Conservation (phyloP, 2,329 filamentous ascomycete genomes). For the Pseudocercospora eumusae region DNA sequence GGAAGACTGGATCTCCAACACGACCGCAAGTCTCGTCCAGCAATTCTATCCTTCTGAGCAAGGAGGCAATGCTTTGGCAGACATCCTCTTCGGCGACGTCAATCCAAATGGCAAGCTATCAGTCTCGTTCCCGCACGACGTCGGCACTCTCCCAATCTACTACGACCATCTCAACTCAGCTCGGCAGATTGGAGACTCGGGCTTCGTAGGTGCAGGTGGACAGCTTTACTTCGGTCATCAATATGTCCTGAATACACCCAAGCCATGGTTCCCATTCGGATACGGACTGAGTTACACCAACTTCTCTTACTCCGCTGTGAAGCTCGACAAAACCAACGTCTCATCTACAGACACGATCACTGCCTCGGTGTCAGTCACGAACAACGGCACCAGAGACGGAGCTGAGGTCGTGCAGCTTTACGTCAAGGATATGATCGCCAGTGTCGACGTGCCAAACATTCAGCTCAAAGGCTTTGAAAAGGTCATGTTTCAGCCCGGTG, state of each 20-base stretch:
- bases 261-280: conserved; percentile 46
- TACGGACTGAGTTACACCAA: conserved; percentile 49
- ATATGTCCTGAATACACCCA: conserved; percentile 43
- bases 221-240: conserved; percentile 49
- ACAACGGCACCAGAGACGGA: conserved; percentile 58
- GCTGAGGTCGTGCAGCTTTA: conserved; percentile 61
- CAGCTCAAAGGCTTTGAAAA: conserved; percentile 47
- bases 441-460: conserved; percentile 54
- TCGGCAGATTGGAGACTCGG: conserved; percentile 55
- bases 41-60: conserved; percentile 75
- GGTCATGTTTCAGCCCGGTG: conserved; percentile 28
- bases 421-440: conserved; percentile 44
- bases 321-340: conserved; percentile 18
- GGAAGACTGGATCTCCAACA: conserved; percentile 69
- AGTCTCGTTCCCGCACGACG: conserved; percentile 35
- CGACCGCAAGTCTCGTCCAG: conserved; percentile 66
- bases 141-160: conserved; percentile 54
- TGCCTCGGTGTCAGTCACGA: conserved; percentile 60
- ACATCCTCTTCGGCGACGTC: conserved; percentile 36
- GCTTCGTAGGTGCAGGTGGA: conserved; percentile 47
- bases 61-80: conserved; percentile 45
- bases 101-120: conserved; percentile 36
- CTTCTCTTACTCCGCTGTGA: conserved; percentile 43
- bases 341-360: conserved; percentile 56
- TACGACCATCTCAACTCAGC: conserved; percentile 61